Conservation (phyloP, 352 stramenopile species). For the Phytophthora litchii region DNA sequence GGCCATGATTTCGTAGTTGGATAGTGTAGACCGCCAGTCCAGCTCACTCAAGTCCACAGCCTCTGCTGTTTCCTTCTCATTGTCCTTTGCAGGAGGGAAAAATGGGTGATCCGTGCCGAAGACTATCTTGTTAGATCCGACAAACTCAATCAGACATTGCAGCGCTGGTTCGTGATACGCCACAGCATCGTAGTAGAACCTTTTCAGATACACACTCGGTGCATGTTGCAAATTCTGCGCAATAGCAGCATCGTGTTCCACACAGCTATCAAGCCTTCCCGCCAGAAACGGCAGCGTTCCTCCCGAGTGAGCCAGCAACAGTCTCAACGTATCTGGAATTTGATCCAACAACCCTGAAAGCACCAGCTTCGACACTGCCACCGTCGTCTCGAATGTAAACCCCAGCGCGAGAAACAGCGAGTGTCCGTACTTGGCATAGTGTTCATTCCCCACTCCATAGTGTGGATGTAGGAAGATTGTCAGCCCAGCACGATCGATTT, state of each 20-base stretch:
- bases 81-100: constrained; percentile 46
- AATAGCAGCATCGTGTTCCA: constrained; percentile 57
- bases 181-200: constrained; percentile 70
- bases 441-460: constrained; percentile 69
- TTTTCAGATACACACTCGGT: constrained; percentile 58
- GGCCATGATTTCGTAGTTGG: constrained; percentile 57
- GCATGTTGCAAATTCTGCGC: constrained; percentile 42
- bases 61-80: constrained; percentile 3
- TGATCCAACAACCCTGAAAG: constrained; percentile 59
- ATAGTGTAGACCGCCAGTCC: constrained; percentile 49
- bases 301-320: constrained; percentile 68
- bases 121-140: constrained; percentile 56
- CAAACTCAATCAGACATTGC: constrained; percentile 62
- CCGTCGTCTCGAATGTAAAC: constrained; percentile 76
- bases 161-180: constrained; percentile 59
- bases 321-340: constrained; percentile 44
- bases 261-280: constrained; percentile 63
- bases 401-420: constrained; percentile 62
- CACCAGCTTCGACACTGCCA: constrained; percentile 62
- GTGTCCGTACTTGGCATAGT: constrained; percentile 62
- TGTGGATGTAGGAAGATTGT: constrained; percentile 75
- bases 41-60: constrained; percentile 24
- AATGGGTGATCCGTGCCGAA: constrained; percentile 75
- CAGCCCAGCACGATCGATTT: constrained; percentile 42
- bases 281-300: constrained; percentile 67